Base-by-base conservation (phyloP, 208 protist species). In the Angomonas deanei region DNA sequence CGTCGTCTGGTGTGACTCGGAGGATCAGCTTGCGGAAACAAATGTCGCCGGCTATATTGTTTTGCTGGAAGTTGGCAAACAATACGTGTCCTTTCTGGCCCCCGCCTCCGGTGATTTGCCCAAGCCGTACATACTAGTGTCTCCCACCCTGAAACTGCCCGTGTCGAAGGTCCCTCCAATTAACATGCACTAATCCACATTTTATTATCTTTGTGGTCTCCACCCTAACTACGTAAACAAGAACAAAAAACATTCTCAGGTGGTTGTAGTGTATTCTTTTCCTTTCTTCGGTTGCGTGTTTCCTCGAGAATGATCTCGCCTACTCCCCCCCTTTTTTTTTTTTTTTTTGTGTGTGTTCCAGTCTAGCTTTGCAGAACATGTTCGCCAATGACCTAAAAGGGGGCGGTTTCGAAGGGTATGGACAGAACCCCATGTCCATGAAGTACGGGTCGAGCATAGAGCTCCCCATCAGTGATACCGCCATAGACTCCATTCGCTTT, bases 21-120 rank as follows among this genome's bases (percentile, higher is more conserved):
- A 74, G 17, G 83, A 87, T 17, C 67, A 70, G 15, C 75, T 78
- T 0, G 72, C 38, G 5, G 73, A 91, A 48, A 81, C 84, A 17
- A 92, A 91, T 58, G 70, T 87, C 21, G 85, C 84, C 10, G 89
- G 89, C 30, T 88, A 82, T 70, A 70, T 95, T 31, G 78, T 89
- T 15, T 42, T 92, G 15, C 66, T 92, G 17, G 89, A 95, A 64
- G 74, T 92, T 1, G 85, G 86, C 6, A 86, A 84, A 54, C 61
- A 72, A 13, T 86, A 82, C 54, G 76, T 91, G 54, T 86, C 85
- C 13, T 89, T 95, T 64, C 74, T 92, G 11, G 72, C 82, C 1
- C 86, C 89, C 19, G 74, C 77, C 0, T 47, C 83, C 3, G 84
- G 86, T 0, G 73, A 67, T 31, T 66, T 95, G 31, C 85, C 85